Percentiles rank a stretch among this genome's conserved stretches.
These are phyloP conservation scores for Coemansia sp. DNA, from an alignment of 192 early-diverging fungal genomes.

Conservation along the genomic window DNA sequence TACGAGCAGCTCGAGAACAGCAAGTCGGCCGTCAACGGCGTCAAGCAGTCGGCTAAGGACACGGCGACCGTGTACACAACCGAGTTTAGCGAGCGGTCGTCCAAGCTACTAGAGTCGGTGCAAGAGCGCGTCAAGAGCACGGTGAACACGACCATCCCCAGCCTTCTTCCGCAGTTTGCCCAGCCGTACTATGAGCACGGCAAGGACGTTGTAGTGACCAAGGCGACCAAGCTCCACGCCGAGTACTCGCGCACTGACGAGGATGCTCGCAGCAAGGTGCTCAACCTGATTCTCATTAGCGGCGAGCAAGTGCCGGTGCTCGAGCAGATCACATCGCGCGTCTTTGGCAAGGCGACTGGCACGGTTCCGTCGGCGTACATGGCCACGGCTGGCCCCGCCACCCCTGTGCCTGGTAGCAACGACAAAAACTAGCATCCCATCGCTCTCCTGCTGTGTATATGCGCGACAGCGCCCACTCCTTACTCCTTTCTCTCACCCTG, in stretches of 20 bases:
- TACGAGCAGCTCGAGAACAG: conserved; percentile 43
- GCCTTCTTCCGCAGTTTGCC: conserved; percentile 45
- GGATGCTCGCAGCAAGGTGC: conserved; percentile 44
- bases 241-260: conserved; percentile 54
- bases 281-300: conserved; percentile 54
- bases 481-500: background rate
- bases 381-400: background rate
- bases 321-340: conserved; percentile 37
- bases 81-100: conserved; percentile 47
- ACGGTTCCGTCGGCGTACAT: background rate
- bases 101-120: conserved; percentile 31
- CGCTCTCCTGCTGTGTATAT: background rate
- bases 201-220: conserved; percentile 52
- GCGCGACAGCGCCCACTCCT: background rate
- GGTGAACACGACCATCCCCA: conserved; percentile 43
- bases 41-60: conserved; percentile 48
- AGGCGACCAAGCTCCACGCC: conserved; percentile 49
- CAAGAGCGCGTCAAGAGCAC: conserved; percentile 42
- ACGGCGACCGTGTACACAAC: conserved; percentile 43
- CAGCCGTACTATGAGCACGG: conserved; percentile 51
- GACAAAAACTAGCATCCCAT: background rate
- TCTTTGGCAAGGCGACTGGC: conserved; percentile 51
- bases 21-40: conserved; percentile 33
- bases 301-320: conserved; percentile 56
- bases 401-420: background rate